Conservation (phyloP, 169 alveolate genomes). For the Plasmodium relictum region DNA sequence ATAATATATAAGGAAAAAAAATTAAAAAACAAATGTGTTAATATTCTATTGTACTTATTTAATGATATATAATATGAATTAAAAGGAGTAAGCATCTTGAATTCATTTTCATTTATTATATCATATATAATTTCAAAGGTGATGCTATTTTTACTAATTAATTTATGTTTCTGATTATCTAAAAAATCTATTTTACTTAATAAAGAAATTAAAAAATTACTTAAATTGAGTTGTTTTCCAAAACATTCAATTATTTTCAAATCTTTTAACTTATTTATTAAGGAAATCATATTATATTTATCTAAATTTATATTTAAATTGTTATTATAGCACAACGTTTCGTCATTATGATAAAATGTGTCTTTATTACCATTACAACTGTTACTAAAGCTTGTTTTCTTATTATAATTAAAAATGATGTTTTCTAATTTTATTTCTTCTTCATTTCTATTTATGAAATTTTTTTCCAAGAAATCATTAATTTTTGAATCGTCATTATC, state of each 20-base stretch:
- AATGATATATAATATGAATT: background rate
- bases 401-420: too few relatives aligned
- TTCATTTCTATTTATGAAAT: background rate
- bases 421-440: too few relatives aligned
- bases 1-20: slow-evolving; percentile 15
- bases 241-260: background rate
- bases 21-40: slow-evolving; percentile 27
- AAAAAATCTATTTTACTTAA: slow-evolving; percentile 4
- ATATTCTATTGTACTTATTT: slow-evolving; percentile 24
- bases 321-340: too few relatives aligned
- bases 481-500: too few relatives aligned
- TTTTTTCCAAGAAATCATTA: too few relatives aligned
- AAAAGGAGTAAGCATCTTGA: background rate
- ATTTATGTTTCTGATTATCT: background rate
- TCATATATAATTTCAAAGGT: background rate
- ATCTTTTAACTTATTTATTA: slow-evolving; percentile 21
- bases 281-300: background rate
- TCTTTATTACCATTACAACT: too few relatives aligned
- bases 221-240: slow-evolving; percentile 7
- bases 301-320: too few relatives aligned
- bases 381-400: too few relatives aligned
- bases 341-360: too few relatives aligned
- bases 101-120: background rate
- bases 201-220: background rate
- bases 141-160: background rate